These are phyloP conservation scores for Phaeotremella skinneri DNA, from an alignment of 768 basidiomycete species.

Conservation along the genomic window DNA sequence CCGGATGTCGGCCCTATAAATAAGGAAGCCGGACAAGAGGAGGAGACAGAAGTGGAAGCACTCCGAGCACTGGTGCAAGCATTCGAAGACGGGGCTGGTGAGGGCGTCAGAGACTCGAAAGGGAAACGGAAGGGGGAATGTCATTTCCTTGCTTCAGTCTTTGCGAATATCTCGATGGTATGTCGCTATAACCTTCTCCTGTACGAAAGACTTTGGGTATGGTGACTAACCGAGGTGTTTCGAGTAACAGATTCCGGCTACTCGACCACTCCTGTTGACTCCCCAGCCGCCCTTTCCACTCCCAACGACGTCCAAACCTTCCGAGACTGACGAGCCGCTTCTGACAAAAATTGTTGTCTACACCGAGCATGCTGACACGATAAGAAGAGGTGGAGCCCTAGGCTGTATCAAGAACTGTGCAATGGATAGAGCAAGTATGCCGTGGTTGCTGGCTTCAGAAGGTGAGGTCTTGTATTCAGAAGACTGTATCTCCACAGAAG, in stretches of 20 bases:
- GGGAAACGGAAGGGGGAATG: slow-evolving; percentile 67
- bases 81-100: slow-evolving; percentile 70
- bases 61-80: slow-evolving; percentile 85
- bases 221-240: not conserved
- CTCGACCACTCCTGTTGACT: slow-evolving; percentile 75
- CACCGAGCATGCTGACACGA: slow-evolving; percentile 82
- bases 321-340: slow-evolving; percentile 65
- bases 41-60: slow-evolving; percentile 58
- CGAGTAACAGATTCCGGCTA: slow-evolving; percentile 62
- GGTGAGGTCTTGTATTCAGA: slow-evolving; percentile 28
- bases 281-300: slow-evolving; percentile 61
- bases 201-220: slow-evolving; percentile 2
- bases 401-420: slow-evolving; percentile 69
- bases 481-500: slow-evolving; percentile 16
- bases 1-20: slow-evolving; percentile 54
- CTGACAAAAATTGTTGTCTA: slow-evolving; percentile 77
- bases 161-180: slow-evolving; percentile 84
- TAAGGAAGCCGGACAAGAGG: slow-evolving; percentile 43
- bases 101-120: slow-evolving; percentile 59
- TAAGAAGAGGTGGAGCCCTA: slow-evolving; percentile 81
- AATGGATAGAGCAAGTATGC: slow-evolving; percentile 49
- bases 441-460: slow-evolving; percentile 50
- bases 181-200: slow-evolving; percentile 38
- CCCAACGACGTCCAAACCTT: slow-evolving; percentile 43
- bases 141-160: slow-evolving; percentile 90